Conservation (phyloP, 1,139 yeast genomes). For the Geotrichum citri-aurantii region DNA sequence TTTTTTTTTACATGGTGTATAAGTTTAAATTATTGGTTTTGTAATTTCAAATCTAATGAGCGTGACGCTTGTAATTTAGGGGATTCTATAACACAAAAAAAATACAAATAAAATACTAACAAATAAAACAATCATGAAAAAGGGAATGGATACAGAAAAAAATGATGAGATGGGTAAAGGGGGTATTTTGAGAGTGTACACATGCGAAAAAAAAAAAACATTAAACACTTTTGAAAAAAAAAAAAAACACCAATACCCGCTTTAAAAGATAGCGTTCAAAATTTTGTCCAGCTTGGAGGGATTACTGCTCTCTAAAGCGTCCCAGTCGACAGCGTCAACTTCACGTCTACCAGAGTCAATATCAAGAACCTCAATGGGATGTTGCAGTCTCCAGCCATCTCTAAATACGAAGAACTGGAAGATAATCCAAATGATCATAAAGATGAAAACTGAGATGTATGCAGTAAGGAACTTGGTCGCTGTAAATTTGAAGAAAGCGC, state of each 20-base stretch:
- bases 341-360: constrained; percentile 76
- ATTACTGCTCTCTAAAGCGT: constrained; percentile 20
- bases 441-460: constrained; percentile 59
- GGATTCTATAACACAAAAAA: neutral
- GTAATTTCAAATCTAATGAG: no score
- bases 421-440: constrained; percentile 48
- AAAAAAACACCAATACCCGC: neutral
- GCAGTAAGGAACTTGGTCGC: constrained; percentile 57
- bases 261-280: constrained; percentile 16
- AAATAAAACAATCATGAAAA: neutral
- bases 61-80: neutral
- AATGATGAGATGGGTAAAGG: neutral
- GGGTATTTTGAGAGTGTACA: neutral
- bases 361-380: constrained; percentile 61
- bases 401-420: constrained; percentile 41
- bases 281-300: constrained; percentile 7
- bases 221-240: neutral
- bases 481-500: constrained; percentile 56
- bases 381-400: constrained; percentile 11
- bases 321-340: constrained; percentile 37
- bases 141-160: neutral
- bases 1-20: no score
- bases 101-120: neutral
- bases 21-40: no score
- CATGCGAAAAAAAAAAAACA: neutral